Evolutionary conservation across 2,329 filamentous ascomycete species (phyloP).

Genomic region (Trichoderma pleuroti): DNA sequence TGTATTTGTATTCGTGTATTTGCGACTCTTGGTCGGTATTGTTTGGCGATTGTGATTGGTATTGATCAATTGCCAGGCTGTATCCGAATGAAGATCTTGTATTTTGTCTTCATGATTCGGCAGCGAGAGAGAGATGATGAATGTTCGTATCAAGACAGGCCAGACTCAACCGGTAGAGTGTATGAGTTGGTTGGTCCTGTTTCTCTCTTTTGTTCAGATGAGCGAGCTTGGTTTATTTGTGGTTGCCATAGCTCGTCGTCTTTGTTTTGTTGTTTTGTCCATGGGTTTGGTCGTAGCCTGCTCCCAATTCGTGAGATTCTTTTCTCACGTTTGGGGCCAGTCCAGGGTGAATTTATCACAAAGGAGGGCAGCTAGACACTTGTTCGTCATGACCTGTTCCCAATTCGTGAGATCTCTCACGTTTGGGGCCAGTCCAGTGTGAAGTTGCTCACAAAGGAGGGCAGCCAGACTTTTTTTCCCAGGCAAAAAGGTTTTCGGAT

Average conservation of each 20-base stretch:
- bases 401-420: conserved; percentile 16
- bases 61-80: neutral
- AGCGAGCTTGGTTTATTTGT: neutral
- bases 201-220: neutral
- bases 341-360: neutral
- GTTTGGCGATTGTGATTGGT: neutral
- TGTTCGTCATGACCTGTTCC: conserved; percentile 1
- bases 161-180: neutral
- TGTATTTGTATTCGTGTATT: neutral
- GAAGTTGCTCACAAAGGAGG: neutral
- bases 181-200: neutral
- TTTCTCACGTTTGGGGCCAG: conserved; percentile 15
- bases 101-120: neutral
- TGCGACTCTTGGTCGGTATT: neutral
- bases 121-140: neutral
- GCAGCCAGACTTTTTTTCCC: neutral
- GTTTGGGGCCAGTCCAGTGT: conserved; percentile 15
- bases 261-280: neutral
- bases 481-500: neutral
- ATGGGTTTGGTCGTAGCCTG: neutral
- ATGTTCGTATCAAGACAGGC: neutral
- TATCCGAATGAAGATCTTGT: neutral
- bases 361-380: neutral
- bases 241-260: neutral
- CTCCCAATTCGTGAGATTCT: conserved; percentile 16